Percentiles rank a stretch among this genome's conserved stretches.
Conservation (phyloP, 805 yeast species). For the Candida xyloterini region DNA sequence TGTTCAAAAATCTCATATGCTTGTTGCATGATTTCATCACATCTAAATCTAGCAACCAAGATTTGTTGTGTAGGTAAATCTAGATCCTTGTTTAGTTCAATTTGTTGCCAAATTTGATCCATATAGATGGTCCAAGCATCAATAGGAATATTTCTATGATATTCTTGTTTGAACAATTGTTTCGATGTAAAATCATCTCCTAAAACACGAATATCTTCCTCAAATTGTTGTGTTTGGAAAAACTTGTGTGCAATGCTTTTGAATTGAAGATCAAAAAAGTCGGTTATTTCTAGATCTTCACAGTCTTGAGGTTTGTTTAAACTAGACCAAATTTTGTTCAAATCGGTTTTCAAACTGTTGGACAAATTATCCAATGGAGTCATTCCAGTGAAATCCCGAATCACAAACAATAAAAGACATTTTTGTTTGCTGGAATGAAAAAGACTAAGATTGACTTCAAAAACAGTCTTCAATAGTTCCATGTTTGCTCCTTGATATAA, state of each 20-base stretch:
- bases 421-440: conserved; percentile 63
- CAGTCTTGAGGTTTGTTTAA: conserved; percentile 71
- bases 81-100: conserved; percentile 86
- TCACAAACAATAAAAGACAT: conserved; percentile 76
- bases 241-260: conserved; percentile 82
- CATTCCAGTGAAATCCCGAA: conserved; percentile 86
- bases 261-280: conserved; percentile 84
- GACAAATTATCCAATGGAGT: conserved; percentile 77
- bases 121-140: conserved; percentile 97
- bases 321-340: conserved; percentile 73
- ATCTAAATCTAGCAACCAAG: conserved; percentile 88
- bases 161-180: conserved; percentile 57
- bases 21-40: conserved; percentile 77
- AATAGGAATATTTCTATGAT: conserved; percentile 83
- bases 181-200: conserved; percentile 57
- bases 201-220: conserved; percentile 53
- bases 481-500: conserved; percentile 96
- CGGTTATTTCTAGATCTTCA: conserved; percentile 52
- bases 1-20: conserved; percentile 45
- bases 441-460: conserved; percentile 87
- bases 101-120: conserved; percentile 89
- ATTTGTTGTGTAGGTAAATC: conserved; percentile 97
- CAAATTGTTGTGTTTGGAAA: conserved; percentile 71
- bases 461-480: conserved; percentile 92
- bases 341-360: conserved; percentile 64